Base-by-base conservation (phyloP, 164 flowering plant genomes). In the Houttuynia cordata region DNA sequence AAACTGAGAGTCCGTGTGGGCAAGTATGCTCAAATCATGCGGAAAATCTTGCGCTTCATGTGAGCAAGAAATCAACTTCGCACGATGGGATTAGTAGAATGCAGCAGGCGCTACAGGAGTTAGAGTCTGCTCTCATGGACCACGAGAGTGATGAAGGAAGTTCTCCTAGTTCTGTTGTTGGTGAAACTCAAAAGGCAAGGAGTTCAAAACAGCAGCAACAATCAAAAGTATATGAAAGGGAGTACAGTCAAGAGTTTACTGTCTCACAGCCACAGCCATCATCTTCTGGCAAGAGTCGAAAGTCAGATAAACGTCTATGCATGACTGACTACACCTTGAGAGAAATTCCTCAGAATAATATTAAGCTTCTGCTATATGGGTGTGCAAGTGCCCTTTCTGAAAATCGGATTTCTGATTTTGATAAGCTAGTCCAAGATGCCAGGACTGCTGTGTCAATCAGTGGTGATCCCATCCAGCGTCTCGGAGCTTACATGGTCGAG, bases 111-210 rank as follows among this genome's bases (percentile, higher is more conserved):
- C 72, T 88, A 61, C 81, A 51, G 62, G 80, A 86, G 74, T 60
- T 88, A 65, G 97, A 88, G 74, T 70, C 75, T 50, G 78, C 74
- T 68, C 75, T 88, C 8, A 85, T 91, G 97, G 85, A 62, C 13
- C 78, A 80, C 19, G 87, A 85, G 59, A 73, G 52, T 39, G 83
- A 73, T n/a, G 79, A 73, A 63, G 76, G 58, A 20, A 66, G 64
- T 42, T 61, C 66, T 1, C 63, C 78, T 3, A 41, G 70, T 56
- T 58, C 76, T 59, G 73, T 70, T 59, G 56, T 61, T 51, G 74
- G 62, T 22, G 80, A 63, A 39, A 73, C 68, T 57, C 67, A 42
- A 21, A 60, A 60, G 49, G 68, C 74, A 45, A 75, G 70, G 51
- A 53, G 54, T 21, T 53, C 73, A 9, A 71, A 65, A 51, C 83